A percentile compares a stretch with the other conserved stretches of the same genome.
Evolutionary conservation across 2,329 filamentous ascomycete genomes (phyloP).

Genomic region (Curvularia sp.): DNA sequence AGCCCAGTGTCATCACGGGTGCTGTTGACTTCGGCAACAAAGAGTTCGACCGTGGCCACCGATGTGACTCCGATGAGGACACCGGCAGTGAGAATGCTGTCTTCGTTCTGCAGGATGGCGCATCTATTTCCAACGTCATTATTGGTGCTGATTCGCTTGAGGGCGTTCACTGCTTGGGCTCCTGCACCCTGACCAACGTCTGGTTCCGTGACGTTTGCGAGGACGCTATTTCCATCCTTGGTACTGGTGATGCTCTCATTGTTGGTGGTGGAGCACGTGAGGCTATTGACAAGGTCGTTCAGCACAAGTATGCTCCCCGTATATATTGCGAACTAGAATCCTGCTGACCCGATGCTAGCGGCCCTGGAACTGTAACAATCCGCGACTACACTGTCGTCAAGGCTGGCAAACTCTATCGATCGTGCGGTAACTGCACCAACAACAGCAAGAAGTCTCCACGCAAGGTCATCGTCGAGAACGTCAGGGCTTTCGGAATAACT

Average conservation of each 20-base stretch:
- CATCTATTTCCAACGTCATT: constrained; percentile 61
- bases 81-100: constrained; percentile 51
- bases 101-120: constrained; percentile 60
- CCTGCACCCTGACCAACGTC: constrained; percentile 53
- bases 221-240: constrained; percentile 40
- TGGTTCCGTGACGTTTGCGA: constrained; percentile 46
- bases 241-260: constrained; percentile 41
- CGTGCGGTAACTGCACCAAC: constrained; percentile 55
- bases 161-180: constrained; percentile 59
- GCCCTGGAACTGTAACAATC: constrained; percentile 14
- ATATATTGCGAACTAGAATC: not conserved
- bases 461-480: constrained; percentile 52
- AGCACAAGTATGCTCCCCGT: constrained; percentile 44
- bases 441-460: constrained; percentile 53
- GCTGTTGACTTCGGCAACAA: constrained; percentile 28
- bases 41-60: constrained; percentile 33
- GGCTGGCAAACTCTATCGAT: constrained; percentile 59
- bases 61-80: constrained; percentile 33
- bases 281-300: constrained; percentile 48
- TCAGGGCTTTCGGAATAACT: constrained; percentile 51
- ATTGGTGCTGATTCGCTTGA: constrained; percentile 60
- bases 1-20: constrained; percentile 33
- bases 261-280: constrained; percentile 46
- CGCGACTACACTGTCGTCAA: constrained; percentile 51
- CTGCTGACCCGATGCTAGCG: not conserved